These are phyloP conservation scores for Canariomyces notabilis DNA, from an alignment of 2,329 filamentous ascomycete species.

Conservation along the genomic window DNA sequence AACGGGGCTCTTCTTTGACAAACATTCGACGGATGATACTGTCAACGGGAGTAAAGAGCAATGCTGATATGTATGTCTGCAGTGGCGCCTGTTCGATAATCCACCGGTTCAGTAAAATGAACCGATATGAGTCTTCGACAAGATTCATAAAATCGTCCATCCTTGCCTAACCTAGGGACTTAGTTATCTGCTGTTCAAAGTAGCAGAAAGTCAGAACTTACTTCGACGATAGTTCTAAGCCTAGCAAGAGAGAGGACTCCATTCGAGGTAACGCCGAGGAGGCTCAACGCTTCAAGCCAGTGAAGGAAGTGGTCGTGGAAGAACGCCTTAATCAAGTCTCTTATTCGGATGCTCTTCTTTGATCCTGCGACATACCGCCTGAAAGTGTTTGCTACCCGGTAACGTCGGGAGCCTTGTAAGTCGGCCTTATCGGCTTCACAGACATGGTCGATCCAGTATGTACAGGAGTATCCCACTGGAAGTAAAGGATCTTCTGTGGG, in stretches of 20 bases:
- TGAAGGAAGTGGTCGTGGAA: constrained; percentile 5
- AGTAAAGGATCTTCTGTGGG: constrained; percentile 1
- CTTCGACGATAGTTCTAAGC: background rate
- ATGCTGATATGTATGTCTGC: constrained; percentile 5
- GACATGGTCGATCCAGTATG: constrained; percentile 2
- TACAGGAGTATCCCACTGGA: constrained; percentile 2
- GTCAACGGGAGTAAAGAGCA: background rate
- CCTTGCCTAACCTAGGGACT: constrained; percentile 1
- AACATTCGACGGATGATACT: constrained; percentile 3
- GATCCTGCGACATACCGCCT: background rate
- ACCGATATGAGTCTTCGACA: constrained; percentile 4
- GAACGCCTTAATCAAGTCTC: constrained; percentile 1
- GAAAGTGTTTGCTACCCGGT: constrained; percentile 1
- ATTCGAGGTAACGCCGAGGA: constrained; percentile 1
- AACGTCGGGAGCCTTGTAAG: constrained; percentile 4
- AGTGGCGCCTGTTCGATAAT: constrained; percentile 3
- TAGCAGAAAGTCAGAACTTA: background rate
- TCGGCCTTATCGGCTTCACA: constrained; percentile 2
- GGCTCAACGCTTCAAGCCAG: constrained; percentile 6
- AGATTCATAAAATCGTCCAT: constrained; percentile 1
- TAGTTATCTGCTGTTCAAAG: constrained; percentile 1
- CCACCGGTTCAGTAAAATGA: constrained; percentile 1
- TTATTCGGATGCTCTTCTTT: constrained; percentile 4
- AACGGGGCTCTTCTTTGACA: constrained; percentile 1
- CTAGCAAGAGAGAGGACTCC: constrained; percentile 1